Percentiles rank a stretch among this genome's conserved stretches.
Evolutionary conservation across 2,329 filamentous ascomycete species (phyloP).

Genomic region (Fusarium equiseti): DNA sequence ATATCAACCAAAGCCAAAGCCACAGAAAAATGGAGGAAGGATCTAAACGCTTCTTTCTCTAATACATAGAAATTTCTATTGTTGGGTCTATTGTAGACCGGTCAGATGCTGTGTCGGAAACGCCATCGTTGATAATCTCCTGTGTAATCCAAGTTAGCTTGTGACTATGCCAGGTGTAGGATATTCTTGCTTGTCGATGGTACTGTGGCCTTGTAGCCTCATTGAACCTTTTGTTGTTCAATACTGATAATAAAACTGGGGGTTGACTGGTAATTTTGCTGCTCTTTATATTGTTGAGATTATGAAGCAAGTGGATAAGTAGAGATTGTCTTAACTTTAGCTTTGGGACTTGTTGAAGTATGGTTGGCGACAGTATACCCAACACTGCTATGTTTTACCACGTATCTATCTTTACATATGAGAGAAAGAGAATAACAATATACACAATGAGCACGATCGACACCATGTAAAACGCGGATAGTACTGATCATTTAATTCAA

Average conservation of each 20-base stretch:
- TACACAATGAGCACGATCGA: neutral
- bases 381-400: neutral
- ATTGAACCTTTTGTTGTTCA: neutral
- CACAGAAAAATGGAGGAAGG: slow-evolving; percentile 19
- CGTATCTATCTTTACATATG: neutral
- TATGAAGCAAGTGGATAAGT: neutral
- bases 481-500: neutral
- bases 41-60: neutral
- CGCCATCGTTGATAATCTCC: neutral
- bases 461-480: neutral
- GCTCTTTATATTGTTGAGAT: no score
- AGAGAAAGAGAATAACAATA: neutral
- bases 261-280: no score
- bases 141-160: neutral
- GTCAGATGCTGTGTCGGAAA: neutral
- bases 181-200: neutral
- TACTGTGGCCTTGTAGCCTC: neutral
- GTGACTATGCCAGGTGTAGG: neutral
- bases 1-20: slow-evolving; percentile 3
- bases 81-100: neutral
- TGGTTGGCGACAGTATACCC: neutral
- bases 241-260: no score
- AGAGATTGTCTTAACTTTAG: neutral
- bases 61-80: neutral
- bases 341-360: neutral